These are phyloP conservation scores for Solanum chmielewskii DNA, from an alignment of 257 asterid species.

Conservation along the genomic window DNA sequence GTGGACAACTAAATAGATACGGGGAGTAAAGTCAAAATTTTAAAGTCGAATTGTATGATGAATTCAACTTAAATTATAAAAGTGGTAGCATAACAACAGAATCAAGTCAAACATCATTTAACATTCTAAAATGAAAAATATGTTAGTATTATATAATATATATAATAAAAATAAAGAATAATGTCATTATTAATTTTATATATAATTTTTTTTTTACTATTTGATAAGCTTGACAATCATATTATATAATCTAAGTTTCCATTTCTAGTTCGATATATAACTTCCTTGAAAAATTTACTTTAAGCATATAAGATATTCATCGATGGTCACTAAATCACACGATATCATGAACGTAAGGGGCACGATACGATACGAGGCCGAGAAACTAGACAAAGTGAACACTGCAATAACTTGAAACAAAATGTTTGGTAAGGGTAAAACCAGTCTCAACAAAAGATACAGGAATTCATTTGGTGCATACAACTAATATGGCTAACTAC, in stretches of 20 bases:
- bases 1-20: no score
- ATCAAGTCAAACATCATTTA: neutral
- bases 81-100: neutral
- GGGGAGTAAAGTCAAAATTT: neutral
- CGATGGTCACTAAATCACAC: neutral
- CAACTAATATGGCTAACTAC: neutral
- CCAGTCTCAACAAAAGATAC: neutral
- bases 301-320: neutral
- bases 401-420: neutral
- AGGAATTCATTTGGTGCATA: slow-evolving; percentile 12
- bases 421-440: neutral
- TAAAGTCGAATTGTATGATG: neutral
- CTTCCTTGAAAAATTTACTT: no score
- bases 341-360: neutral
- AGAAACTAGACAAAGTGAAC: neutral
- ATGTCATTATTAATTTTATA: neutral
- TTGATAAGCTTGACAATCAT: no score
- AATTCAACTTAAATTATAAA: neutral
- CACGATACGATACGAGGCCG: neutral
- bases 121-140: neutral
- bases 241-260: no score
- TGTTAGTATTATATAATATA: no score
- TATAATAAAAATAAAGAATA: no score
- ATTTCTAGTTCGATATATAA: no score
- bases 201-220: no score